Percentiles rank a stretch among this genome's conserved stretches.
These are phyloP conservation scores for Candida incommunis DNA, from an alignment of 805 yeast species.

Conservation along the genomic window DNA sequence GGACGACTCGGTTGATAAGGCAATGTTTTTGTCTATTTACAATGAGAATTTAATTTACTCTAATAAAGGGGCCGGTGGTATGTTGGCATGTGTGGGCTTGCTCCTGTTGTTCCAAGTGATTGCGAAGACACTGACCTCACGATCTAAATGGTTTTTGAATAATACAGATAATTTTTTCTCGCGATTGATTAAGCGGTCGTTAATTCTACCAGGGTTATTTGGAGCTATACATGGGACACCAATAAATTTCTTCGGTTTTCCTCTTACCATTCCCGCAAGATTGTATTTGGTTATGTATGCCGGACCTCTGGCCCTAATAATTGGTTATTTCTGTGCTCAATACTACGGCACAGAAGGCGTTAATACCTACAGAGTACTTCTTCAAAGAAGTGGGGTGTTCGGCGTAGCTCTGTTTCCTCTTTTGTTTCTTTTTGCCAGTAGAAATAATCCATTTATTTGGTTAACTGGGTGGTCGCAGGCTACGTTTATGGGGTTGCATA, in stretches of 20 bases:
- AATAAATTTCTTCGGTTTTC: neutral
- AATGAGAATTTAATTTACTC: neutral
- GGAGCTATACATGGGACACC: neutral
- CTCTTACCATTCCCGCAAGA: neutral
- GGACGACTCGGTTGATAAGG: neutral
- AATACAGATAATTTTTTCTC: neutral
- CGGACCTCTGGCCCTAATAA: neutral
- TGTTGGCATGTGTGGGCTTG: neutral
- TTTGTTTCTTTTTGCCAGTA: conserved; percentile 42
- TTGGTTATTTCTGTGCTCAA: neutral
- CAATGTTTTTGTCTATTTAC: neutral
- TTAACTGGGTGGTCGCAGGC: conserved; percentile 37
- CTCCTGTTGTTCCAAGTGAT: neutral
- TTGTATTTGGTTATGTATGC: neutral
- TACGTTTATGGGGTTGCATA: conserved; percentile 39
- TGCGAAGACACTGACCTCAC: neutral
- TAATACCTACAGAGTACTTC: neutral
- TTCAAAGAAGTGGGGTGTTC: neutral
- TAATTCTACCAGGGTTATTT: neutral
- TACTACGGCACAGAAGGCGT: neutral
- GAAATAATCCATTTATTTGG: conserved; percentile 43
- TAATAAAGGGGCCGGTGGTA: neutral
- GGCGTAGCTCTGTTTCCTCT: conserved; percentile 26
- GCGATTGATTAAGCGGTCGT: neutral
- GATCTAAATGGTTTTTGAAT: neutral